These are phyloP conservation scores for Penicillium argentinense DNA, from an alignment of 495 filamentous ascomycete genomes.

Conservation along the genomic window DNA sequence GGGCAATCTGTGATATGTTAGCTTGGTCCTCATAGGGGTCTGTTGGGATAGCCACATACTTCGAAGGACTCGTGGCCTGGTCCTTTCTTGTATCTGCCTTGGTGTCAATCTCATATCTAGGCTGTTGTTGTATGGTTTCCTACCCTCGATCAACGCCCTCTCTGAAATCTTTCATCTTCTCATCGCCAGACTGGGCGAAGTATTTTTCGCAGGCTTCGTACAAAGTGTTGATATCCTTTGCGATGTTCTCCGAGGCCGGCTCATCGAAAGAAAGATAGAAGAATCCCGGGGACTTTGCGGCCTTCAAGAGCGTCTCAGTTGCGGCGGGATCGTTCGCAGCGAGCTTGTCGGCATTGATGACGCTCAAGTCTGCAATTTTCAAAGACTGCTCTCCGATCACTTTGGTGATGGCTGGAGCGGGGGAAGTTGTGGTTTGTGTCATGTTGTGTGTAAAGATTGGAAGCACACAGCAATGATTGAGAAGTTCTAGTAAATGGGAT, in stretches of 20 bases:
- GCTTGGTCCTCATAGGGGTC: neutral
- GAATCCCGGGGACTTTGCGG: slow-evolving; percentile 16
- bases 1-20: slow-evolving; percentile 8
- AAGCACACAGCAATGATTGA: too few species aligned
- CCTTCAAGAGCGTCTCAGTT: slow-evolving; percentile 18
- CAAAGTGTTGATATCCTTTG: slow-evolving; percentile 4
- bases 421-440: slow-evolving; percentile 5
- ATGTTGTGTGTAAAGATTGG: too few species aligned
- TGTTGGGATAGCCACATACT: slow-evolving; percentile 4
- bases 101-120: slow-evolving; percentile 1
- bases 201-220: slow-evolving; percentile 10
- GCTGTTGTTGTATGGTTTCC: neutral
- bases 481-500: too few species aligned
- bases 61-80: slow-evolving; percentile 14
- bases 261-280: slow-evolving; percentile 16
- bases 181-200: slow-evolving; percentile 9
- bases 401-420: slow-evolving; percentile 8
- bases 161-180: slow-evolving; percentile 18
- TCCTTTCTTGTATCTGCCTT: slow-evolving; percentile 11
- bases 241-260: slow-evolving; percentile 6
- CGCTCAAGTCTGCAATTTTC: slow-evolving; percentile 15
- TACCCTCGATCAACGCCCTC: slow-evolving; percentile 12
- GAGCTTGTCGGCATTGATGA: slow-evolving; percentile 11
- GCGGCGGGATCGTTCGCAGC: slow-evolving; percentile 14
- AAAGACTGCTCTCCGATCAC: slow-evolving; percentile 13